Conservation (phyloP, 192 early-diverging fungal genomes). For the Nowakowskiella sp. region DNA sequence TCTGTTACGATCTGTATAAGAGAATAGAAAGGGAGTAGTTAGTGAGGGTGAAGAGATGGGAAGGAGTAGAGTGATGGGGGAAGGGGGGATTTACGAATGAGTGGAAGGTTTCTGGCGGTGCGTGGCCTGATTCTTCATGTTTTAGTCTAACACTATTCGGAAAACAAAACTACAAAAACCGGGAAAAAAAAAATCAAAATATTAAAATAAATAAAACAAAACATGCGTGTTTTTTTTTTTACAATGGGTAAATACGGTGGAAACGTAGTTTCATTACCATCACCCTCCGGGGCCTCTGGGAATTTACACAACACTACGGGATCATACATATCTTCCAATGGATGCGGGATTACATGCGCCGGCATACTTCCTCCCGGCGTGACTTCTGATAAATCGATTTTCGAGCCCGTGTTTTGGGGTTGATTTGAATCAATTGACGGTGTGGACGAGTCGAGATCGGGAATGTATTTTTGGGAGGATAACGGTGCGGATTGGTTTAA, state of each 20-base stretch:
- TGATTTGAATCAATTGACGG: too few species aligned
- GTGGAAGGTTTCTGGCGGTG: conserved; percentile 35
- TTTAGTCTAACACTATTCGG: conserved; percentile 36
- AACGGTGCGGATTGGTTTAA: too few species aligned
- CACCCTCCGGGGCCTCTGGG: conserved; percentile 32
- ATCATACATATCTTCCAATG: conserved; percentile 31
- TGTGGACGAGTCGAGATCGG: too few species aligned
- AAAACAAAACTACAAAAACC: conserved; percentile 39
- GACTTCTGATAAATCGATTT: too few species aligned
- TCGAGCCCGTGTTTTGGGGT: too few species aligned
- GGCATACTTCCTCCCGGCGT: too few species aligned
- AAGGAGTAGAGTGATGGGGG: conserved; percentile 4
- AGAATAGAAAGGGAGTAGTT: neutral
- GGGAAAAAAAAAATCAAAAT: conserved; percentile 9
- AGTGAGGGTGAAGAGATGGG: neutral
- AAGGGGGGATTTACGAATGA: conserved; percentile 35
- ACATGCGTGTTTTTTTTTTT: neutral
- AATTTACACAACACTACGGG: conserved; percentile 28
- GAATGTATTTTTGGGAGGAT: too few species aligned
- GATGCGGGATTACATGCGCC: too few species aligned
- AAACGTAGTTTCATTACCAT: conserved; percentile 27
- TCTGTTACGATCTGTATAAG: conserved; percentile 37
- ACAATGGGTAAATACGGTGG: conserved; percentile 37
- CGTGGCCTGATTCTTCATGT: conserved; percentile 17
- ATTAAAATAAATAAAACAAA: neutral